Conservation (phyloP, 768 basidiomycete genomes). For the Kwoniella dendrophila region DNA sequence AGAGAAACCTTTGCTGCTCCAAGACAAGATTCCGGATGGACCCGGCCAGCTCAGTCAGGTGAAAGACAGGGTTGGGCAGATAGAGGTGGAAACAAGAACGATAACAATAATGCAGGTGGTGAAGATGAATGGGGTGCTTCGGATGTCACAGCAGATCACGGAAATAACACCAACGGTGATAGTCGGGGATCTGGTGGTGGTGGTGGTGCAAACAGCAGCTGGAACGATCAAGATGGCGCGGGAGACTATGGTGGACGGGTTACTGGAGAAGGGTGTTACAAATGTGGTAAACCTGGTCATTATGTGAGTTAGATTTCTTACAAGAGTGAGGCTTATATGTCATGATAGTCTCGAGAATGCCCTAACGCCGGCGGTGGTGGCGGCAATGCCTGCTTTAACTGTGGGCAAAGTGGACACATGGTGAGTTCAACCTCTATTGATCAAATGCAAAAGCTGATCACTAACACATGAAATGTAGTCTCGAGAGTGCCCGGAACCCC, state of each 20-base stretch:
- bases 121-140: background rate
- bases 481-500: constrained; percentile 6
- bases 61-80: background rate
- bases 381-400: constrained; percentile 28
- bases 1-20: background rate
- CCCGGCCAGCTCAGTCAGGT: background rate
- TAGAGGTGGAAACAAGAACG: background rate
- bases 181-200: background rate
- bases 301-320: constrained; percentile 5
- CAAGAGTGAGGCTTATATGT: background rate
- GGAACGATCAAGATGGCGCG: background rate
- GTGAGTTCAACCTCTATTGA: constrained; percentile 13
- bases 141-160: background rate
- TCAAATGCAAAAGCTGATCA: background rate
- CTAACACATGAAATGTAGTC: constrained; percentile 3
- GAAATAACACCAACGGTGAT: background rate
- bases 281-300: constrained; percentile 13
- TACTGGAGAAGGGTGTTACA: constrained; percentile 12
- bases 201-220: background rate
- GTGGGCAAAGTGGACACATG: constrained; percentile 30
- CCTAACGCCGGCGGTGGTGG: constrained; percentile 13
- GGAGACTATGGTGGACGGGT: background rate
- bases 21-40: constrained; percentile 8
- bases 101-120: background rate
- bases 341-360: constrained; percentile 24